Percentiles rank a stretch among this genome's conserved stretches.
Conservation (phyloP, 1,284 basidiomycete genomes). For the Sphaerobolus stellatus region DNA sequence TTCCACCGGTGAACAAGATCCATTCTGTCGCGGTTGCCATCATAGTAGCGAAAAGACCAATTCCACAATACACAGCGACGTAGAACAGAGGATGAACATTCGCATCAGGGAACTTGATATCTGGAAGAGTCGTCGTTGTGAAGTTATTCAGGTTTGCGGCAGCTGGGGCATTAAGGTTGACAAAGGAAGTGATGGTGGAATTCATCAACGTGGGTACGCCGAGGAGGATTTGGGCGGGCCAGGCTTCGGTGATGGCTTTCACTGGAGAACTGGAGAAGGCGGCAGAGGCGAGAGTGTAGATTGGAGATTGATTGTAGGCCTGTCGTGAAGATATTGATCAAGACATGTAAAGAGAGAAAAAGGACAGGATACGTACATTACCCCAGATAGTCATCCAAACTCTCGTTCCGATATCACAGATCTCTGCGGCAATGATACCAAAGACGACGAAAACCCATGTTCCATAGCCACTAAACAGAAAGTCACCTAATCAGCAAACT, state of each 20-base stretch:
- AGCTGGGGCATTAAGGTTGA: no score
- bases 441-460: constrained; percentile 21
- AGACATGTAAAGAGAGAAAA: no score
- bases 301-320: neutral
- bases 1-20: constrained; percentile 16
- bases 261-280: neutral
- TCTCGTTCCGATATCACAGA: constrained; percentile 10
- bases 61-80: constrained; percentile 15
- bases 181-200: constrained; percentile 1
- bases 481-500: neutral
- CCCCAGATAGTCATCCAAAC: constrained; percentile 17
- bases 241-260: neutral
- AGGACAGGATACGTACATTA: constrained; percentile 1
- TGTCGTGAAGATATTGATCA: neutral
- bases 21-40: constrained; percentile 8
- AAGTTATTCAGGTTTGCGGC: no score
- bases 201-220: neutral
- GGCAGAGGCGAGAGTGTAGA: neutral
- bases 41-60: constrained; percentile 12
- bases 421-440: constrained; percentile 13
- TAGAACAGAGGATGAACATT: constrained; percentile 16
- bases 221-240: neutral
- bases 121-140: no score
- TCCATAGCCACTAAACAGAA: constrained; percentile 16
- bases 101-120: constrained; percentile 13